Base-by-base conservation (phyloP, 306 rosid species). In the Sphenostylis stenocarpa region DNA sequence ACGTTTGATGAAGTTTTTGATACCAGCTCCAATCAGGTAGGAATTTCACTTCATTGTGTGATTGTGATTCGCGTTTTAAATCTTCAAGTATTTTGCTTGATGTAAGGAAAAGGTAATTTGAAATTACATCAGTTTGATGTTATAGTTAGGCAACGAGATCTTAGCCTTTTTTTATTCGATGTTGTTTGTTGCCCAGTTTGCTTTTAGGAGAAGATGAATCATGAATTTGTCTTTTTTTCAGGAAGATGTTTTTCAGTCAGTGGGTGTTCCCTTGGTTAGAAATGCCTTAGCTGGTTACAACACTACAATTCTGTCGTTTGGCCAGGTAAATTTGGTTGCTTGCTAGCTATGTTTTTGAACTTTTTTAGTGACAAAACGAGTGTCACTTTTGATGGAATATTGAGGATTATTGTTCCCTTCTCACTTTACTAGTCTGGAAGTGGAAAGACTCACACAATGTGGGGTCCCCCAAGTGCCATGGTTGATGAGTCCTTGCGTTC, bases 401-500 rank as follows among this genome's bases (percentile, higher is more conserved):
- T 85, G 52, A 82, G 72, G 72, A 16, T 12, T 68, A 16, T 41
- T 65, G 23, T 11, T 41, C 13, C 1, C 16, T 4, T 34, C 44
- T 23, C 0, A 61, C 67, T 71, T 55, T 65, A 5, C 55, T 75
- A 95, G 99, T 88, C 97, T 73, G 99, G 97, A 67, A 89, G 90
- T 49, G 99, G 99, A 55, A 95, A 95, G 87, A 84, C 96, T 69
- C 89, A 89, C 87, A 89, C 99, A 14, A 89, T 95, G 87, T 95
- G 99, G 97, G 99, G 99, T 85, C 91, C 96, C 0, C 93, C 86
- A 5, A 95, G 96, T 13, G 92, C 98, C 57, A 87, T 91, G 89
- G 90, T 88, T 80, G 97, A 90, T 81, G 91, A 84, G 70, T 84
- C 91, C 21, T 88, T 85, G 23, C 44, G 58, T 47, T 56, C 14